These are phyloP conservation scores for Dendrostoma leiphaemia DNA, from an alignment of 2,329 filamentous ascomycete genomes.

Conservation along the genomic window DNA sequence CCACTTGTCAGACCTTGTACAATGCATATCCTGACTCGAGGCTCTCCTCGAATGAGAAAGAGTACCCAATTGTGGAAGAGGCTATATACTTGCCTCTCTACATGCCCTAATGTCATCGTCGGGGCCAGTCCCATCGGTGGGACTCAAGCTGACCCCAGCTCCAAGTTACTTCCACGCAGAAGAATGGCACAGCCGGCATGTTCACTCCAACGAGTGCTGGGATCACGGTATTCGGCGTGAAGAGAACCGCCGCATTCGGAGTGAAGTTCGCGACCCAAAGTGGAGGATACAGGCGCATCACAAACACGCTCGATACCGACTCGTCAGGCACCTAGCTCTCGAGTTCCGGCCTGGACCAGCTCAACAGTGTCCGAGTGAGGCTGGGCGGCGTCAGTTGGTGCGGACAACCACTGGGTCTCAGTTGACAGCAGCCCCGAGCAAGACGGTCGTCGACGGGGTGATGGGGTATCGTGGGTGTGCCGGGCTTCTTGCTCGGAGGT, in stretches of 20 bases:
- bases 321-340: conserved; percentile 33
- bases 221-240: conserved; percentile 14
- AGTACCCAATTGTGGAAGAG: background rate
- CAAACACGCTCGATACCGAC: conserved; percentile 24
- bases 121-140: too few species aligned
- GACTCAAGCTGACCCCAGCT: background rate
- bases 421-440: conserved; percentile 28
- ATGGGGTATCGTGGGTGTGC: conserved; percentile 29
- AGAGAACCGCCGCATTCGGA: conserved; percentile 18
- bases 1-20: background rate
- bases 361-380: conserved; percentile 28
- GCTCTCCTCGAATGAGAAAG: background rate
- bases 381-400: conserved; percentile 28
- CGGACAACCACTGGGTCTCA: conserved; percentile 29
- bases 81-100: background rate
- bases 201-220: conserved; percentile 23
- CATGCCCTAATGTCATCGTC: background rate
- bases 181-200: conserved; percentile 22
- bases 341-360: conserved; percentile 31
- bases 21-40: background rate
- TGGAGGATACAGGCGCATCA: conserved; percentile 29
- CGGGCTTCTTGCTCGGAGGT: conserved; percentile 30
- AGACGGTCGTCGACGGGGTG: conserved; percentile 27
- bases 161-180: background rate
- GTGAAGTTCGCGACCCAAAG: conserved; percentile 28